A percentile compares a stretch with the other conserved stretches of the same genome.
Conservation (phyloP, 163 green algal species). For the Volvox carteri region DNA sequence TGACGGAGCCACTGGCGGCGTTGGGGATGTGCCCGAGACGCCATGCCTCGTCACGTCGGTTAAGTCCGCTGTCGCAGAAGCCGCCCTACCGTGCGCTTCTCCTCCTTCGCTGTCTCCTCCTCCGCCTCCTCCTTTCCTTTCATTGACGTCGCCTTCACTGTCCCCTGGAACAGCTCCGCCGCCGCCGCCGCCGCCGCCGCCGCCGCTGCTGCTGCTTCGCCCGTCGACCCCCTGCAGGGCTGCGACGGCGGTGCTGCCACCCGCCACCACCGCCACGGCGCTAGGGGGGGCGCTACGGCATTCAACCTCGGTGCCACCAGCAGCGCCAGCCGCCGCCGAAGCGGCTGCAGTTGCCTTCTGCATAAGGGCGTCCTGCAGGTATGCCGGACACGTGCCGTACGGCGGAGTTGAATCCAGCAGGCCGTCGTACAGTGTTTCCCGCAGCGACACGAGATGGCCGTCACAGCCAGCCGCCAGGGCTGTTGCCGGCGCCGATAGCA, state of each 20-base stretch:
- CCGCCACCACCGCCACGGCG: too few relatives aligned
- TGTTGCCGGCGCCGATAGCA: constrained; percentile 15
- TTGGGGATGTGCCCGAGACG: not conserved
- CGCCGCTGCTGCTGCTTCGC: too few relatives aligned
- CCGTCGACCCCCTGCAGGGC: too few relatives aligned
- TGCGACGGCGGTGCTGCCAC: too few relatives aligned
- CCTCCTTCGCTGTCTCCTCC: not conserved
- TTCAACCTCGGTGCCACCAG: not conserved
- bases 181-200: not conserved
- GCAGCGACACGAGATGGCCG: not conserved
- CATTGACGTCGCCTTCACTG: not conserved
- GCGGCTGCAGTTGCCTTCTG: not conserved
- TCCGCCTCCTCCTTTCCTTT: not conserved
- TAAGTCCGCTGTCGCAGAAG: too few relatives aligned
- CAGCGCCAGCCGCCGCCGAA: not conserved
- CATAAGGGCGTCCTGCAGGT: not conserved
- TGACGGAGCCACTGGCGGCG: not conserved
- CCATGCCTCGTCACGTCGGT: not conserved
- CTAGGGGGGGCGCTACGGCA: too few relatives aligned
- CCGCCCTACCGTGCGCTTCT: not conserved
- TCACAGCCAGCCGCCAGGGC: not conserved
- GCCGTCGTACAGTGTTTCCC: not conserved
- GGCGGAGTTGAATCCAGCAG: too few relatives aligned
- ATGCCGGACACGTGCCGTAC: not conserved
- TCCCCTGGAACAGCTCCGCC: not conserved